Evolutionary conservation across 768 basidiomycete species (phyloP).

Genomic region (Mycena vitilis): DNA sequence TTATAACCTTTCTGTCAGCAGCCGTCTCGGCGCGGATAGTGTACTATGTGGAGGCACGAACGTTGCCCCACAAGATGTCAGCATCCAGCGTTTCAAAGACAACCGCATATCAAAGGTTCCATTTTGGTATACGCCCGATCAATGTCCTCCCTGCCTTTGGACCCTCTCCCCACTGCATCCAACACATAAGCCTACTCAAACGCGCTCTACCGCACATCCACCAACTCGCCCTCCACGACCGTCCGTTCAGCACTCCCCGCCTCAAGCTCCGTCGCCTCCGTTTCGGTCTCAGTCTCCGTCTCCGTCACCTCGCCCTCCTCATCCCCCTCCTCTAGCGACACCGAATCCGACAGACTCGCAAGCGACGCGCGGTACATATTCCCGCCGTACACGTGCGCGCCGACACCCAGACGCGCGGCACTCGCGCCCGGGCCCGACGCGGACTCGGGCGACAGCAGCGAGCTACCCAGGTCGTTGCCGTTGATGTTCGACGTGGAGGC

Average conservation of each 20-base stretch:
- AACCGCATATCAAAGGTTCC: no score
- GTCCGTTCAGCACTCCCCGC: not conserved
- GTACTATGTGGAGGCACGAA: no score
- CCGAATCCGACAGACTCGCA: slow-evolving; percentile 31
- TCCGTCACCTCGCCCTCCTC: slow-evolving; percentile 4
- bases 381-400: slow-evolving; percentile 21
- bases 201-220: slow-evolving; percentile 19
- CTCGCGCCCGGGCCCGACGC: not conserved
- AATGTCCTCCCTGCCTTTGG: no score
- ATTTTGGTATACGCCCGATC: no score
- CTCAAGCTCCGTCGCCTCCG: not conserved
- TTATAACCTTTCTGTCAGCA: no score
- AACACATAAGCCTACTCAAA: no score
- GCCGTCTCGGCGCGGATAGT: no score
- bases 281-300: slow-evolving; percentile 14
- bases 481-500: not conserved
- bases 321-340: not conserved
- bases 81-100: no score
- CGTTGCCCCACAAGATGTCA: no score
- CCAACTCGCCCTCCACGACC: slow-evolving; percentile 26
- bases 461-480: no score
- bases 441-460: not conserved
- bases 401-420: not conserved
- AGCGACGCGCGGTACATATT: slow-evolving; percentile 34
- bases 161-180: no score